phyloP scores from a whole-genome alignment of 306 rosid genomes.

The Erythrophleum fordii region DNA sequence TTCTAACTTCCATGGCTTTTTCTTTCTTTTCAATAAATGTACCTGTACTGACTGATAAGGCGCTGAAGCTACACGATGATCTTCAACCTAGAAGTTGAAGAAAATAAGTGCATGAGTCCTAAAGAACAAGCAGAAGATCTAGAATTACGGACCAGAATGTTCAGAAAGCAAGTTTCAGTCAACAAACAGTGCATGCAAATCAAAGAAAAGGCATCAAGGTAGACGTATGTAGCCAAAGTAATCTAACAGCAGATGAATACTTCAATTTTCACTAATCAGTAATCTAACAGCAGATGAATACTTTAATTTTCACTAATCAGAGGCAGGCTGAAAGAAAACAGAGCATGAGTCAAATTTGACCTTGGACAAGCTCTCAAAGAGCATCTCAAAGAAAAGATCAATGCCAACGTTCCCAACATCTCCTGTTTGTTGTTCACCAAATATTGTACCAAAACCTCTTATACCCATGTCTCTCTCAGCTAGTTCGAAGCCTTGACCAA shows the following conservation, averaged over 20 bases:
- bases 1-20: neutral
- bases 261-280: conserved; percentile 26
- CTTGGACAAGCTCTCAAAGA: conserved; percentile 97
- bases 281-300: neutral
- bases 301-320: conserved; percentile 24
- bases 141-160: conserved; percentile 22
- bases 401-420: conserved; percentile 97
- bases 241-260: neutral
- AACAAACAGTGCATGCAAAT: conserved; percentile 25
- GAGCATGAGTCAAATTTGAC: conserved; percentile 44
- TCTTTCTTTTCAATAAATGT: conserved; percentile 21
- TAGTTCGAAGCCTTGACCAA: conserved; percentile 98
- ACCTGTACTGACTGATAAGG: conserved; percentile 88
- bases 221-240: conserved; percentile 15
- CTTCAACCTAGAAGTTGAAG: conserved; percentile 75
- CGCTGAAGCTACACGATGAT: conserved; percentile 78
- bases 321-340: conserved; percentile 24
- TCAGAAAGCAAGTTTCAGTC: conserved; percentile 18
- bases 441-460: conserved; percentile 94
- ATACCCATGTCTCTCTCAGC: conserved; percentile 99
- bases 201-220: conserved; percentile 27
- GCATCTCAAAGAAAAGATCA: conserved; percentile 98
- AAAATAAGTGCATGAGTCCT: conserved; percentile 38
- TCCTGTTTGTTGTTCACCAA: conserved; percentile 96
- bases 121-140: conserved; percentile 24